phyloP scores from a whole-genome alignment of 257 asterid species.

The Avicennia marina region DNA sequence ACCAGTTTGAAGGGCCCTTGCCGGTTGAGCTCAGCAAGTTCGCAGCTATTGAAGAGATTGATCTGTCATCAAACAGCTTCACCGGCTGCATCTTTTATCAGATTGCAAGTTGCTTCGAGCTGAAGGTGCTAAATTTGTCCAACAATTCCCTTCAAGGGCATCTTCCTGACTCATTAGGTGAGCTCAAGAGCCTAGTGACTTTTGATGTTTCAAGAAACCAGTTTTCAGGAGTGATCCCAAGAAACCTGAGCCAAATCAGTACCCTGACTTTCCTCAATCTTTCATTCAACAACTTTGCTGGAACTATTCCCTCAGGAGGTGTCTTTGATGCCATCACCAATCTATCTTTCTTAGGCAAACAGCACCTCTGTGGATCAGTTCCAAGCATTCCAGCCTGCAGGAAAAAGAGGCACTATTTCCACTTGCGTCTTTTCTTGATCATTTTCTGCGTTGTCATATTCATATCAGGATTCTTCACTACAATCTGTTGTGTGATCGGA shows the following conservation, averaged over 20 bases:
- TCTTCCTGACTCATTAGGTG: constrained; percentile 52
- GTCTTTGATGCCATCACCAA: constrained; percentile 40
- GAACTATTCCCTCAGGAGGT: constrained; percentile 47
- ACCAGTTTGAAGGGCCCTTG: constrained; percentile 48
- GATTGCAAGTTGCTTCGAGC: constrained; percentile 80
- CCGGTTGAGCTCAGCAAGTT: constrained; percentile 72
- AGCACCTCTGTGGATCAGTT: constrained; percentile 52
- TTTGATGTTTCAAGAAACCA: constrained; percentile 58
- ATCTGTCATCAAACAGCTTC: constrained; percentile 57
- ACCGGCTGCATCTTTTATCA: constrained; percentile 59
- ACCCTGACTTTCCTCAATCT: constrained; percentile 46
- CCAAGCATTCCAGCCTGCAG: constrained; percentile 39
- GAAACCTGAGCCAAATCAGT: constrained; percentile 34
- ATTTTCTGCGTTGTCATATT: constrained; percentile 56
- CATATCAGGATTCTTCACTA: constrained; percentile 47
- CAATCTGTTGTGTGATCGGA: constrained; percentile 37
- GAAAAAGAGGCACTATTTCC: constrained; percentile 35
- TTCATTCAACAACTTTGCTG: constrained; percentile 54
- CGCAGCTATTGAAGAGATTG: constrained; percentile 77
- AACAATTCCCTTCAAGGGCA: constrained; percentile 41
- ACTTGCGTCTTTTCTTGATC: constrained; percentile 53
- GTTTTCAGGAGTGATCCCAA: constrained; percentile 53
- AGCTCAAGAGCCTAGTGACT: constrained; percentile 47
- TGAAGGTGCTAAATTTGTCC: constrained; percentile 54
- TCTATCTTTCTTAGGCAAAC: constrained; percentile 54